Percentiles rank a stretch among this genome's conserved stretches.
Evolutionary conservation across 2,329 filamentous ascomycete genomes (phyloP).

Genomic region (Purpureocillium takamizusanense): DNA sequence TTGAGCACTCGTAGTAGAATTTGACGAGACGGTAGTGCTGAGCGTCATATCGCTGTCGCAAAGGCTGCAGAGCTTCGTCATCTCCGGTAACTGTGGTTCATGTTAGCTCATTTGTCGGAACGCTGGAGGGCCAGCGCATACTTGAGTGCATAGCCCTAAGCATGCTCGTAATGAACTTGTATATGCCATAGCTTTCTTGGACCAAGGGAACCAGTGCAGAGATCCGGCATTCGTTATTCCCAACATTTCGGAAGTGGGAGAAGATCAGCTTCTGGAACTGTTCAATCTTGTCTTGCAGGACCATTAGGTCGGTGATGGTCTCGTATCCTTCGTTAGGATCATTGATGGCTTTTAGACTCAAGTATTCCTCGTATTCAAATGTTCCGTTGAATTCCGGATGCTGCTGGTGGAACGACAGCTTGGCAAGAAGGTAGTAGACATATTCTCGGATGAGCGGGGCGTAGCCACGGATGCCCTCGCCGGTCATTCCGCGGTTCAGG

Average conservation of each 20-base stretch:
- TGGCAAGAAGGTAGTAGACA: constrained; percentile 88
- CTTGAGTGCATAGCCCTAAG: constrained; percentile 93
- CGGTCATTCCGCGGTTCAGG: constrained; percentile 71
- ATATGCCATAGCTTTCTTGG: constrained; percentile 97
- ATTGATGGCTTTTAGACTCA: constrained; percentile 95
- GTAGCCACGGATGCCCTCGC: constrained; percentile 84
- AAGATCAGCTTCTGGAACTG: constrained; percentile 98
- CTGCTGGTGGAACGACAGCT: constrained; percentile 91
- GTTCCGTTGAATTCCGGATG: constrained; percentile 98
- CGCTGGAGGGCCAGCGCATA: constrained; percentile 30
- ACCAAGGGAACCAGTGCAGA: constrained; percentile 88
- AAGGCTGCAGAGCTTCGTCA: constrained; percentile 80
- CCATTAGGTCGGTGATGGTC: constrained; percentile 95
- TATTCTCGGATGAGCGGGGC: constrained; percentile 92
- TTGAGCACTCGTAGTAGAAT: constrained; percentile 99
- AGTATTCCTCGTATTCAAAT: constrained; percentile 98
- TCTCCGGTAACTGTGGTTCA: constrained; percentile 68
- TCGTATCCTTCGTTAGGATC: constrained; percentile 97
- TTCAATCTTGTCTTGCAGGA: constrained; percentile 94
- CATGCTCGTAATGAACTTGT: constrained; percentile 99
- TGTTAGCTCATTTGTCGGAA: constrained; percentile 10
- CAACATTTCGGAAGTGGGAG: constrained; percentile 83
- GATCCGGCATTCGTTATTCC: constrained; percentile 95
- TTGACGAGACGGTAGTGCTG: constrained; percentile 95
- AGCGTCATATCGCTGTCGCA: constrained; percentile 83